These are phyloP conservation scores for Murraya koenigii DNA, from an alignment of 345 rosid species.

Conservation along the genomic window DNA sequence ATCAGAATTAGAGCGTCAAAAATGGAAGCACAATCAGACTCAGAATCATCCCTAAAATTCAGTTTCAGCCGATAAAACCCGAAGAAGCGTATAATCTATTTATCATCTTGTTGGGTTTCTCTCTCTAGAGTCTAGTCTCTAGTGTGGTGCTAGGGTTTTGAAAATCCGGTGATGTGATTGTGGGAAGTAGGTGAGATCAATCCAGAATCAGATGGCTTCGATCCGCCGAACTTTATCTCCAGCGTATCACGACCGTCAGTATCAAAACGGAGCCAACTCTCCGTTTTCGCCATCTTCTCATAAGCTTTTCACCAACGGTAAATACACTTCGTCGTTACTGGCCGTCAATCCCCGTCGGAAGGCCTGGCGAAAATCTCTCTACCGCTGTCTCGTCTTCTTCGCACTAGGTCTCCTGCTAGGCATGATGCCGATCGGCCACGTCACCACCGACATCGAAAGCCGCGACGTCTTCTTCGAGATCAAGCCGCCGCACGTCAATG, in stretches of 20 bases:
- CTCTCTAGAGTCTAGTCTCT: no score
- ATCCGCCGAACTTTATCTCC: slow-evolving; percentile 91
- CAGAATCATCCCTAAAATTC: background rate
- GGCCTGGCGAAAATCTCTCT: slow-evolving; percentile 60
- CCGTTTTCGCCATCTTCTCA: slow-evolving; percentile 27
- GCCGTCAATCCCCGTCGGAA: slow-evolving; percentile 30
- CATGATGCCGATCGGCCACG: slow-evolving; percentile 54
- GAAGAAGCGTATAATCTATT: no score
- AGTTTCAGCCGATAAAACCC: background rate
- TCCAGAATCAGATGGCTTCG: slow-evolving; percentile 60
- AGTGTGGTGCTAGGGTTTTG: background rate
- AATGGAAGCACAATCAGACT: slow-evolving; percentile 15
- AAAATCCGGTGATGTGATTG: slow-evolving; percentile 27
- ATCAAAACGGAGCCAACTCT: slow-evolving; percentile 43
- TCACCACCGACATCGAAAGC: slow-evolving; percentile 35
- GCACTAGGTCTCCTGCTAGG: slow-evolving; percentile 64
- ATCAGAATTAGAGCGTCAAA: background rate
- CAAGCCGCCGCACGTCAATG: slow-evolving; percentile 54
- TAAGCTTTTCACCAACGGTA: slow-evolving; percentile 35
- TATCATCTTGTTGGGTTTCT: no score
- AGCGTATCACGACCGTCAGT: slow-evolving; percentile 53
- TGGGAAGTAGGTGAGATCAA: no score
- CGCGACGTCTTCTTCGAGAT: slow-evolving; percentile 65
- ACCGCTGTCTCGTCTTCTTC: slow-evolving; percentile 60
- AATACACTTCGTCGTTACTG: slow-evolving; percentile 36